Evolutionary conservation across 805 yeast species (phyloP), one percentile per base, ranked within the genome.

Genomic region (Metschnikowia borealis): DNA sequence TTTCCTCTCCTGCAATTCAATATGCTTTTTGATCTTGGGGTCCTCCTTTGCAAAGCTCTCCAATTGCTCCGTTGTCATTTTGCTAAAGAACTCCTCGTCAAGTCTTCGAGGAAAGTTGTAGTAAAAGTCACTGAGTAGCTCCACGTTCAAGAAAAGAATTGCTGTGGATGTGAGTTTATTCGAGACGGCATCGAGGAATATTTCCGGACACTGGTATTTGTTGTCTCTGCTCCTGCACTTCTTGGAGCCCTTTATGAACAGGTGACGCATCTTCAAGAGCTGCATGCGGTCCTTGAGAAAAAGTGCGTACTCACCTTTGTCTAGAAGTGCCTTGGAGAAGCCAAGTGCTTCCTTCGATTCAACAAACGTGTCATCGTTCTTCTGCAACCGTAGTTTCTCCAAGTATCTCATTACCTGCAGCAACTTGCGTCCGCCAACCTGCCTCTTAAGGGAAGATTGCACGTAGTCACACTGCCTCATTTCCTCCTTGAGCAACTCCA

Each of bases 71-170:
- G 78, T 77, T 7, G 81, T 73, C 61, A 94, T 71, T 38, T 77
- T 76, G 53, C 76, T 74, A 44, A 84, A 83, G 49, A 94, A 78
- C 56, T 83, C 82, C 46, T 75, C 75, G 65, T 94, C 99, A 54
- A 94, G 75, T 67, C 90, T 97, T 52, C 98, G 79, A 2, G 99
- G 98, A 68, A 94, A 92, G 59, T 90, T 89, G 67, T 95, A 94
- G 65, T 92, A 95, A 63, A 94, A 94, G 68, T 95, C 99, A 57
- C 96, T 87, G 54, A 94, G 73, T 49, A 94, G 73, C 68, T 94
- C 99, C 49, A 95, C 98, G 63, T 94, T 94, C 64, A 94, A 71
- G 61, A 94, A 94, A 54, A 94, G 69, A 3, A 94, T 94, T 0
- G 99, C 94, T 0, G 99, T 94, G 11, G 92, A 86, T 0, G 97